These are phyloP conservation scores for Cladosporium sp. DNA, from an alignment of 2,329 filamentous ascomycete species.

Conservation along the genomic window DNA sequence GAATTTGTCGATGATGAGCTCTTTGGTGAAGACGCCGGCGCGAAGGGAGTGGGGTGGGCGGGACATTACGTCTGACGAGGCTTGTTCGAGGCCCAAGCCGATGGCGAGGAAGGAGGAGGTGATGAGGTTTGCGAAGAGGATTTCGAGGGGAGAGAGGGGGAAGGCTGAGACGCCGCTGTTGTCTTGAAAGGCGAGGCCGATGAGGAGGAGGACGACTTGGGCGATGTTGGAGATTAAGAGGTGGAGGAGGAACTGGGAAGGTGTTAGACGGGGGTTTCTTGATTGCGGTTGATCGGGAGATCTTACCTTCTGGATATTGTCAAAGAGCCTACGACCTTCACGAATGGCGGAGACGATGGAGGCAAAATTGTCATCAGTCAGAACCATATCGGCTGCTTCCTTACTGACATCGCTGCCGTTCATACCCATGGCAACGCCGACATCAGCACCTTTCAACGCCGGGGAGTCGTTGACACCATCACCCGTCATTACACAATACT, in stretches of 20 bases:
- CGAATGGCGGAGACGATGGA: constrained; percentile 43
- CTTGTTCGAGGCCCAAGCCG: constrained; percentile 43
- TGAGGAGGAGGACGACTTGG: constrained; percentile 43
- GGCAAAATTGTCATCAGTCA: constrained; percentile 43
- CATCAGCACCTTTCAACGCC: constrained; percentile 42
- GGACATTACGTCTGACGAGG: constrained; percentile 43
- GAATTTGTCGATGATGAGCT: constrained; percentile 45
- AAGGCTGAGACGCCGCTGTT: constrained; percentile 40
- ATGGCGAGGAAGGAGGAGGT: constrained; percentile 45
- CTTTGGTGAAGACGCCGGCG: constrained; percentile 41
- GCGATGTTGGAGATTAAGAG: constrained; percentile 46
- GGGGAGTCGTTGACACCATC: constrained; percentile 44
- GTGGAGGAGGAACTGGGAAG: constrained; percentile 39
- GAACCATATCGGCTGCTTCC: constrained; percentile 41
- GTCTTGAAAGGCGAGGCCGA: constrained; percentile 45
- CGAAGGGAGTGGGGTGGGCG: constrained; percentile 41
- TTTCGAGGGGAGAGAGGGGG: constrained; percentile 43
- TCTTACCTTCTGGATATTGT: constrained; percentile 41
- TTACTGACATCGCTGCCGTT: constrained; percentile 43
- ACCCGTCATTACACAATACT: constrained; percentile 42
- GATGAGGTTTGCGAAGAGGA: constrained; percentile 46
- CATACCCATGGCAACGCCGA: constrained; percentile 43
- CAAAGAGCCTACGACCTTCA: constrained; percentile 42
- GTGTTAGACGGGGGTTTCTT: background rate
- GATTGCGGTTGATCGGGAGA: background rate